Evolutionary conservation across 2,329 filamentous ascomycete genomes (phyloP), one percentile per base, ranked within the genome.

Genomic region (Diaporthe sp.): DNA sequence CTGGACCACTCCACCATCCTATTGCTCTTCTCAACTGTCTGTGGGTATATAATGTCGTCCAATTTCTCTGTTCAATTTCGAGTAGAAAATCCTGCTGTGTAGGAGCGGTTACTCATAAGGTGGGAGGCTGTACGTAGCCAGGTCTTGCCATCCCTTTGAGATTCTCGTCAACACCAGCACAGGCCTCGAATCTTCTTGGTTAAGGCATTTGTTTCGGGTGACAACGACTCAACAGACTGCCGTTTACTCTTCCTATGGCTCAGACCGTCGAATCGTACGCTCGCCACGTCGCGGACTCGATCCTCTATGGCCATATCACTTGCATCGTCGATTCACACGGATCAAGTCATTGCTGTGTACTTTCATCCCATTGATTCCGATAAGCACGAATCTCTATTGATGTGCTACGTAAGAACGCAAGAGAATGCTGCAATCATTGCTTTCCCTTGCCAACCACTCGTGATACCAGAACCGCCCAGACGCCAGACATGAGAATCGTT

Each of bases 401-500:
- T 61, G 74, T 73, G 72, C 66, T 75, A 74, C 58, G 50, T 69
- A 61, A 60, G 19, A 38, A 68, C 60, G 61, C 71, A 61, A 73
- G 66, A 55, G 66, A 71, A 45, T 74, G 60, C 61, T 60, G 54
- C 33, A 52, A 58, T 45, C 61, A 58, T 50, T 61, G 74, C 74
- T 72, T 75, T 73, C 55, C 67, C 35, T 71, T 81, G 80, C 82
- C 81, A 81, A 78, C 67, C 71, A 67, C 61, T 74, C 42, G 58
- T 66, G 57, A 74, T 72, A 74, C 73, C 73, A 74, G 72, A 82
- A 82, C 81, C 82, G 81, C 81, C 82, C 81, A 82, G 79, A 83
- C 83, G 83, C 83, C 83, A 81, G 79, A 78, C 77, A 76, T 74
- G 80, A 81, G 83, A 89, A 86, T 84, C 86, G 87, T 89, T 87